phyloP scores from a whole-genome alignment of 768 basidiomycete species.

The Leccinum barrowsii region DNA sequence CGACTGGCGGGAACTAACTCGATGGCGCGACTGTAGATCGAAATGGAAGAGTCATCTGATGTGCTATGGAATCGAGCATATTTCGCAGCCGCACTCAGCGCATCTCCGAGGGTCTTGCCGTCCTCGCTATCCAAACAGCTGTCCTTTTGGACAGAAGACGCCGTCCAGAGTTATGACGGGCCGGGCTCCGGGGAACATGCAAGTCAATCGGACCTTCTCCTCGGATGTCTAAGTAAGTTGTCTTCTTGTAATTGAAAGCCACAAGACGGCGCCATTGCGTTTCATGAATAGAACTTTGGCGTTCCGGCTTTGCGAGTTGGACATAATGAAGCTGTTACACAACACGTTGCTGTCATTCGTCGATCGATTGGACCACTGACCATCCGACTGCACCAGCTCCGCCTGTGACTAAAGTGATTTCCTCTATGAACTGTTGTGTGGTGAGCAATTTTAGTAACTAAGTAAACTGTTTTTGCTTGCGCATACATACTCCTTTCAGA shows the following conservation, averaged over 20 bases:
- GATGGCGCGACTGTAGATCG: not conserved
- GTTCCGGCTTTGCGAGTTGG: conserved; percentile 45
- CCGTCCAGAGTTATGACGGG: not conserved
- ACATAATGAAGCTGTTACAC: conserved; percentile 36
- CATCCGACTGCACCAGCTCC: conserved; percentile 42
- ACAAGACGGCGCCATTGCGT: conserved; percentile 44
- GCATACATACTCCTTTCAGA: conserved; percentile 11
- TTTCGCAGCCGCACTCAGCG: conserved; percentile 40
- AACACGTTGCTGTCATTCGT: not conserved
- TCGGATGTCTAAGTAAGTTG: conserved; percentile 37
- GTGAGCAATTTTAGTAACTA: not conserved
- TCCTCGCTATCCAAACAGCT: conserved; percentile 44
- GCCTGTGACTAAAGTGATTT: conserved; percentile 45
- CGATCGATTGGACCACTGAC: conserved; percentile 33
- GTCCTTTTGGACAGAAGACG: not conserved
- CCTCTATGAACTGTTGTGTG: conserved; percentile 27
- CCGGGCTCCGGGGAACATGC: conserved; percentile 18
- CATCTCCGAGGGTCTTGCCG: conserved; percentile 51
- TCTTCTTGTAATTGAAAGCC: conserved; percentile 72
- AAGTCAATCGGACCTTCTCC: conserved; percentile 47
- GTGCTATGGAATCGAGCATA: conserved; percentile 45
- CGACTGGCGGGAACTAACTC: not conserved
- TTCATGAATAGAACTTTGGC: conserved; percentile 65
- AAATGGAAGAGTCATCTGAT: not conserved
- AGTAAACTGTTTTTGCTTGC: not conserved